Conservation (phyloP, 176 grass and related monocot genomes). For the Saccharum spontaneum region DNA sequence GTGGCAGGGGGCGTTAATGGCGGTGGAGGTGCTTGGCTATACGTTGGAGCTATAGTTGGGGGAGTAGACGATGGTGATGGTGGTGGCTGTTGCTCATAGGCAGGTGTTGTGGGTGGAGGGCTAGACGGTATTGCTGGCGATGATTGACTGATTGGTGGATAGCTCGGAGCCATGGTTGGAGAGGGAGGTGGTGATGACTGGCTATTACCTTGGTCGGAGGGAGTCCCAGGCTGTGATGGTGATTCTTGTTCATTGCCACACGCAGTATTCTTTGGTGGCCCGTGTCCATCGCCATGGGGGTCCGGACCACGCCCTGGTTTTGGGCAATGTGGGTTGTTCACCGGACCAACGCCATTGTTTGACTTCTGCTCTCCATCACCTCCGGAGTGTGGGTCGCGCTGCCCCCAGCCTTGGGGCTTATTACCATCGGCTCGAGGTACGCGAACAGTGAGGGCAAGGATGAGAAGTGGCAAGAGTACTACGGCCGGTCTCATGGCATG, state of each 20-base stretch:
- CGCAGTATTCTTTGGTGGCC: neutral
- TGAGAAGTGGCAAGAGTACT: conserved; percentile 2
- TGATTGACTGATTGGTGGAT: neutral
- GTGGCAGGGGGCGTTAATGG: neutral
- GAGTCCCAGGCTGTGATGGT: neutral
- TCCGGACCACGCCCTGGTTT: conserved; percentile 27
- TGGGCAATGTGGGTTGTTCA: conserved; percentile 45
- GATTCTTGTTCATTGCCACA: neutral
- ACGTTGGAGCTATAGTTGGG: neutral
- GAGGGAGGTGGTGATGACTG: neutral
- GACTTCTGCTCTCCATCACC: neutral
- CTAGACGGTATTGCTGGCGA: neutral
- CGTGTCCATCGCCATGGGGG: conserved; percentile 10
- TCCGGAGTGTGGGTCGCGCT: neutral
- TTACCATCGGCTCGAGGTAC: neutral
- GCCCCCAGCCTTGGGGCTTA: neutral
- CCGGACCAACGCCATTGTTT: conserved; percentile 29
- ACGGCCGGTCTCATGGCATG: conserved; percentile 16
- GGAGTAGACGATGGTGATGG: neutral
- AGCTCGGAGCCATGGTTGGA: neutral
- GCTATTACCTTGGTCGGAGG: conserved; percentile 11
- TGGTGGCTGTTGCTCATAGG: neutral
- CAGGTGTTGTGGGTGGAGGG: neutral
- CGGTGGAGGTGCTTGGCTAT: neutral
- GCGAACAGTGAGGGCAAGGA: neutral